phyloP scores from a whole-genome alignment of 306 rosid species.

The Abrus precatorius region DNA sequence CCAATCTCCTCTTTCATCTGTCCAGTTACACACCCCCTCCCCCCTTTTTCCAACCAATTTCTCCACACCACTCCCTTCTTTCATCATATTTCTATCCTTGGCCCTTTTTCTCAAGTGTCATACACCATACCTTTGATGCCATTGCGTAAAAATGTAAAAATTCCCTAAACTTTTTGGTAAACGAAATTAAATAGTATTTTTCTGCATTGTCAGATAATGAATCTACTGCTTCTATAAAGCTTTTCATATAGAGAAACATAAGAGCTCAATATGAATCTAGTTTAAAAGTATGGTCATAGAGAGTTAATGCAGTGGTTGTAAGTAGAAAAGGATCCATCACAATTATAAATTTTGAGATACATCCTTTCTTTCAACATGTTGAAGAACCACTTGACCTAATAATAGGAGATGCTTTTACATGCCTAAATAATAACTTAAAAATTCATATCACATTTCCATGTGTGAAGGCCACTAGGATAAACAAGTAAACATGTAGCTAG shows the following conservation, averaged over 20 bases:
- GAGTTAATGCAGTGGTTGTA: not conserved
- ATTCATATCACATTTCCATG: not conserved
- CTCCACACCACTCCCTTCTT: too few species aligned
- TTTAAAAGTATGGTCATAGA: not conserved
- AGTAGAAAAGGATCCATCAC: conserved; percentile 6
- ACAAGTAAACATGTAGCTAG: not conserved
- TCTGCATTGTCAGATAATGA: conserved; percentile 4
- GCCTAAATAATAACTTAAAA: not conserved
- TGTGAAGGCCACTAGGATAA: not conserved
- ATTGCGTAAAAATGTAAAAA: conserved; percentile 13
- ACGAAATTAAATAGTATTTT: not conserved
- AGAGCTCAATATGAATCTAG: conserved; percentile 21
- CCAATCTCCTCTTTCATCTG: not conserved
- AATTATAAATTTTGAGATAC: not conserved
- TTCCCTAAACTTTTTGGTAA: not conserved
- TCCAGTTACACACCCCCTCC: too few species aligned
- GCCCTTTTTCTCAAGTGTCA: too few species aligned
- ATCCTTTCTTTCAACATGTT: not conserved
- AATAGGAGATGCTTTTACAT: conserved; percentile 22
- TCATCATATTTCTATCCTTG: too few species aligned
- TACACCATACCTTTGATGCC: too few species aligned
- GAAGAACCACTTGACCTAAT: conserved; percentile 23
- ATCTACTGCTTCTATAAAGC: not conserved
- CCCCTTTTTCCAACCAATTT: too few species aligned
- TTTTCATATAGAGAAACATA: conserved; percentile 11